Evolutionary conservation across 257 asterid species (phyloP).

Genomic region (Datura wrightii): DNA sequence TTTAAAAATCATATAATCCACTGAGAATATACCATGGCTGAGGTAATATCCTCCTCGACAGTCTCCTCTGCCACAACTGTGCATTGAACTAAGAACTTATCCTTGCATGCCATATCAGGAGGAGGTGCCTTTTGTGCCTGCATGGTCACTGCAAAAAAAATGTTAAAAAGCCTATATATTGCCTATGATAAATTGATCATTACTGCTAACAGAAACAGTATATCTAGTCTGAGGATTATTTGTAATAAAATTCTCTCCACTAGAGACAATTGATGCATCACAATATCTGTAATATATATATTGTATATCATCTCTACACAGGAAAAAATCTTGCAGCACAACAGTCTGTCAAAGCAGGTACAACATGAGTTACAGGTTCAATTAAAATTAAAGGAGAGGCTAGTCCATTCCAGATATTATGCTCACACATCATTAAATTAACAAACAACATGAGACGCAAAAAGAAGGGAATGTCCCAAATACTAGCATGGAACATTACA

Average conservation of each 20-base stretch:
- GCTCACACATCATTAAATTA: not conserved
- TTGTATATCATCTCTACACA: not conserved
- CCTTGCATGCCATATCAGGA: constrained; percentile 52
- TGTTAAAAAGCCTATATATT: not conserved
- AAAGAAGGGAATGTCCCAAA: constrained; percentile 14
- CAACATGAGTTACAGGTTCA: not conserved
- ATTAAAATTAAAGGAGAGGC: not conserved
- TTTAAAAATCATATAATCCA: not conserved
- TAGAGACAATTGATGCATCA: not conserved
- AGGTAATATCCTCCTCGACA: constrained; percentile 47
- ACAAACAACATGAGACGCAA: constrained; percentile 11
- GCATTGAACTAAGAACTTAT: constrained; percentile 57
- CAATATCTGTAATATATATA: not conserved
- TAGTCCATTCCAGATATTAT: not conserved
- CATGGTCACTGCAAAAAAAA: constrained; percentile 50
- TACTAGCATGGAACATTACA: not conserved
- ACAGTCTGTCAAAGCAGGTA: not conserved
- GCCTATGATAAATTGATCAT: constrained; percentile 6
- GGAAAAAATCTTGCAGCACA: not conserved
- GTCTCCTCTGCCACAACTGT: constrained; percentile 49
- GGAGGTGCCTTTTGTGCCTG: constrained; percentile 52
- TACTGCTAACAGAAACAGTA: not conserved
- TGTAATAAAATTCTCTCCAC: not conserved
- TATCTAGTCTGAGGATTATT: constrained; percentile 1
- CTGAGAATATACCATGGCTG: constrained; percentile 41